Base-by-base conservation (phyloP, 257 asterid species). In the Capsicum pubescens region DNA sequence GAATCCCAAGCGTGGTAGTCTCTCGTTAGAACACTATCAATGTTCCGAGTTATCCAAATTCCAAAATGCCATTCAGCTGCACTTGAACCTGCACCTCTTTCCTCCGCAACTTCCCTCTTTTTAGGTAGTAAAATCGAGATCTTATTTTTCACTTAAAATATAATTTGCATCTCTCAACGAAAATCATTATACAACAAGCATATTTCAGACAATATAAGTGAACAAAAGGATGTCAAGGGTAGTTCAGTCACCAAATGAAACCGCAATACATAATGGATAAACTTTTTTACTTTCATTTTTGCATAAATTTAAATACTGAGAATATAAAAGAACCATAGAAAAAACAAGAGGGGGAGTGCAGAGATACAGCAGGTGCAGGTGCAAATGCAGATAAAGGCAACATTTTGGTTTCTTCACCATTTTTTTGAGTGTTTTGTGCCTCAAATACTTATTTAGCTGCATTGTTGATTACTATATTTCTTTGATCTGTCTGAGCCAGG, bases 351-450 rank as follows among this genome's bases (percentile, higher is more conserved):
- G 46, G 0, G 0, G 17, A 21, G 11, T 48, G 7, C 7, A 72
- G 77, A 87, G 85, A 69, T n/a, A 9, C 14, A 42, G 32, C 21
- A 87, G 90, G 92, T 90, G 91, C 92, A 90, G 92, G 92, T 90
- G 92, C 87, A 90, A 90, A 88, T 90, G 92, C 92, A 88, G 91
- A 84, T 52, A 84, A 88, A 88, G 83, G 87, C 81, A 17, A 64
- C 91, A 86, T 87, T 89, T 85, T 86, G 90, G 85, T 59, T 82
- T 66, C 67, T 67, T 52, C 8, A 32, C 4, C 52, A 13, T 8
- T 19, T 7, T 3, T 4, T 26, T 7, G 14, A 16, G 12, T 26
- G 4, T 21, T 68, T 15, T 2, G 70, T 69, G 3, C 67, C 8
- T 15, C 3, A 39, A 66, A 54, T n/a, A 36, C 72, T 36, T 26